Percentiles rank a stretch among this genome's conserved stretches.
phyloP scores from a whole-genome alignment of 1,139 yeast genomes.

The Tardiomyces blankii region DNA sequence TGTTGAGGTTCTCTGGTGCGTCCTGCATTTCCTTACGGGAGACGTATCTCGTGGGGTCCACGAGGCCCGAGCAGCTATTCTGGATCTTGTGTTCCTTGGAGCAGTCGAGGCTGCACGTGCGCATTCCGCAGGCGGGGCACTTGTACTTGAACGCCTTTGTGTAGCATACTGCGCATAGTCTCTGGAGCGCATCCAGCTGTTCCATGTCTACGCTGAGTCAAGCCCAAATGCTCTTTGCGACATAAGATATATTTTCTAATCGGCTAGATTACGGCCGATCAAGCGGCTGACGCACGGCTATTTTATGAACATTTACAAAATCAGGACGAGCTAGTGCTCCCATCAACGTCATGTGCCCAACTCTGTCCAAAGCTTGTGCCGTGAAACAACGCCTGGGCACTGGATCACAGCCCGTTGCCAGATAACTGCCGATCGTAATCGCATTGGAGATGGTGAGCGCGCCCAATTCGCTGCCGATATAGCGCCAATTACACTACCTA shows the following conservation, averaged over 20 bases:
- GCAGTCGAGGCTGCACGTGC: constrained; percentile 64
- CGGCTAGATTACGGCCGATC: too few relatives aligned
- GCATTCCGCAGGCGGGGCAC: constrained; percentile 71
- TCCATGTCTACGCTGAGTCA: neutral
- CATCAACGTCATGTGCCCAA: neutral
- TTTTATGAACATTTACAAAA: too few relatives aligned
- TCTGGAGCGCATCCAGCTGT: neutral
- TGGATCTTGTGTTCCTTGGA: constrained; percentile 57
- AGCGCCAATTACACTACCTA: too few relatives aligned
- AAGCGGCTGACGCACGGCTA: neutral
- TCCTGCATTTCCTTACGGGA: constrained; percentile 32
- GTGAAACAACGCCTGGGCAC: neutral
- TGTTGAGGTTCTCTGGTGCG: constrained; percentile 40
- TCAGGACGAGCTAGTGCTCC: too few relatives aligned
- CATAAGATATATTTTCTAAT: too few relatives aligned
- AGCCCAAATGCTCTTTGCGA: neutral
- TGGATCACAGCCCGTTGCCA: neutral
- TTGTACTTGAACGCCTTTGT: constrained; percentile 41
- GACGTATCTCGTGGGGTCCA: constrained; percentile 52
- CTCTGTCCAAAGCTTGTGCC: neutral
- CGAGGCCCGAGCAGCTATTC: constrained; percentile 53
- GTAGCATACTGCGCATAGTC: constrained; percentile 2
- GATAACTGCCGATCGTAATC: too few relatives aligned
- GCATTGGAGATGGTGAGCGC: too few relatives aligned
- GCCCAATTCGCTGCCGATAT: too few relatives aligned